Base-by-base conservation (phyloP, 805 yeast genomes). In the Barnettozyma vustinii region DNA sequence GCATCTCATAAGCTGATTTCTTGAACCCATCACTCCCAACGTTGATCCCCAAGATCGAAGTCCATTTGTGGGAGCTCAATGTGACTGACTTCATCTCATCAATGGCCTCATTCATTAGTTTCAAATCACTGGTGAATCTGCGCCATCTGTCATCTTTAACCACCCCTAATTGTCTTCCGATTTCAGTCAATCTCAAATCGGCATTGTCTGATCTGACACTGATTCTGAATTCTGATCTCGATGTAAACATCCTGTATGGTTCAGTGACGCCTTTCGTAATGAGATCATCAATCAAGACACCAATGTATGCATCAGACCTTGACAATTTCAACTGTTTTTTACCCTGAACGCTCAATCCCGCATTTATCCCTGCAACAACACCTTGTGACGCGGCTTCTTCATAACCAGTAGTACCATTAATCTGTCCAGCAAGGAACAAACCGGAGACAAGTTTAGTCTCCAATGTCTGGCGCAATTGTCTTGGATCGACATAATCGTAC, bases 311-410 rank as follows among this genome's bases (percentile, higher is more conserved):
- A 62, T 90, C 92, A 0, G 88, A 76, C 51, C 99, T 73, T 7
- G 79, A 75, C 12, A 94, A 58, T 25, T 70, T 71, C 50, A 94
- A 65, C 1, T 79, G 77, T 1, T 66, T 67, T 25, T 65, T 58
- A 9, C 63, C 62, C 30, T 58, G 60, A 12, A 66, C 62, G 0
- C 81, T 58, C 23, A 89, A 69, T 0, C 96, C 97, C 0, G 99
- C 97, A 65, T 94, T 94, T 37, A 91, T 83, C 9, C 99, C 99
- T 1, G 99, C 99, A 41, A 94, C 69, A 47, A 89, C 75, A 1
- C 99, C 99, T 61, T 94, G 99, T 0, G 98, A 86, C 2, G 97
- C 96, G 0, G 99, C 99, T 64, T 94, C 99, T 69, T 94, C 99
- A 59, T 94, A 94, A 0, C 99, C 99, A 0, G 99, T 94, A 0